A percentile compares a stretch with the other conserved stretches of the same genome.
phyloP scores from a whole-genome alignment of 164 flowering plant species.

The Protea cynaroides region DNA sequence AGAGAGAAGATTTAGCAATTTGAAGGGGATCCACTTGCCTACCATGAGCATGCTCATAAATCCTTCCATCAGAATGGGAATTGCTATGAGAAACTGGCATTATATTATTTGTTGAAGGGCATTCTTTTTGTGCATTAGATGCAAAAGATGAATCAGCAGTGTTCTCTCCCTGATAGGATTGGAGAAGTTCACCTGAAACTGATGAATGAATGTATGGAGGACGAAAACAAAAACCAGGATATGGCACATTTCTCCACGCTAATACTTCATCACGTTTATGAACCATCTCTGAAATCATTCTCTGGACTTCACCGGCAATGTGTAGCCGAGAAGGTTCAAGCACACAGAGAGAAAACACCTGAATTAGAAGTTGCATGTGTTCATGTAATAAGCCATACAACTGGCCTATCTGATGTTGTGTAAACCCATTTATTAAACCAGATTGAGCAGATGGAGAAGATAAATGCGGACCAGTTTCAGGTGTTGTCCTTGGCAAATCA shows the following conservation, averaged over 20 bases:
- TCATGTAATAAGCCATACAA: slow-evolving; percentile 81
- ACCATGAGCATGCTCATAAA: slow-evolving; percentile 8
- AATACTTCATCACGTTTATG: slow-evolving; percentile 50
- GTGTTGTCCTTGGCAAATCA: slow-evolving; percentile 20
- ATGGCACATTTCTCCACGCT: slow-evolving; percentile 39
- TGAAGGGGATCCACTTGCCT: slow-evolving; percentile 16
- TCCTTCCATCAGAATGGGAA: slow-evolving; percentile 20
- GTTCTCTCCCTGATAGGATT: slow-evolving; percentile 11
- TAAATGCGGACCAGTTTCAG: slow-evolving; percentile 15
- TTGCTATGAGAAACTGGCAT: slow-evolving; percentile 11
- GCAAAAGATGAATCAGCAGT: slow-evolving; percentile 15
- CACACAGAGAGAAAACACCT: slow-evolving; percentile 70
- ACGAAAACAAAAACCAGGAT: slow-evolving; percentile 52
- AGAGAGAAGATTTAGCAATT: slow-evolving; percentile 22
- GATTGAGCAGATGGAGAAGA: slow-evolving; percentile 24
- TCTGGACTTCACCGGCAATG: slow-evolving; percentile 53
- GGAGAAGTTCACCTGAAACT: slow-evolving; percentile 28
- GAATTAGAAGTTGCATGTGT: slow-evolving; percentile 91
- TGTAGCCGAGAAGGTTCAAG: slow-evolving; percentile 64
- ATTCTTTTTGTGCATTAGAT: slow-evolving; percentile 5
- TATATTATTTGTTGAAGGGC: slow-evolving; percentile 13
- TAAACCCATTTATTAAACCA: slow-evolving; percentile 45
- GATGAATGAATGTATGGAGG: slow-evolving; percentile 53
- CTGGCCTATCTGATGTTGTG: slow-evolving; percentile 78
- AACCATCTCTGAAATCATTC: slow-evolving; percentile 56